Evolutionary conservation across 2,329 filamentous ascomycete genomes (phyloP), one percentile per base, ranked within the genome.

Genomic region (Metarhizium humberi): DNA sequence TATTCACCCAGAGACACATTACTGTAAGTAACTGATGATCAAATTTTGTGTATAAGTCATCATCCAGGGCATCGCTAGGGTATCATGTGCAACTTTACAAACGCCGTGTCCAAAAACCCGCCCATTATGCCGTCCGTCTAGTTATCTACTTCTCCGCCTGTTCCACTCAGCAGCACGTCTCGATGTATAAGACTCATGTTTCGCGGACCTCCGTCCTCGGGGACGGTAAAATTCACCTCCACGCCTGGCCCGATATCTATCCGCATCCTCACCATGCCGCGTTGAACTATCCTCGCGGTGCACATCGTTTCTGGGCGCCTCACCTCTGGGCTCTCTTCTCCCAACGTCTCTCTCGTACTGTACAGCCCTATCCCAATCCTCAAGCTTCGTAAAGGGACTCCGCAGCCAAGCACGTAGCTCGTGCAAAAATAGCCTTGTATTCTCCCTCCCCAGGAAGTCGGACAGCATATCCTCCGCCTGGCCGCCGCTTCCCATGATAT

Each of bases 321-420:
- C 50, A 4, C 42, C 46, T n/a, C 50, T 42, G 5, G n/a, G 6
- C 29, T 3, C 30, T 10, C 20, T 20, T 32, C 38, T 38, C 25
- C 11, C 50, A 7, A 43, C 42, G 10, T 46, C 30, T 38, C 48
- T 30, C 30, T 65, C 64, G 38, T 96, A 95, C 68, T 92, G 89
- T 14, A 92, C 88, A 59, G 84, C 75, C 18, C 79, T 74, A 72
- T 96, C 92, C 90, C 91, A 97, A 50, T 86, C 86, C 52, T 82
- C 78, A 8, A 95, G 69, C 8, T 79, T 83, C 2, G 70, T 76
- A 64, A 83, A 92, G 0, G 92, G 91, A 68, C 91, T 96, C 55
- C 90, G 78, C 61, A 97, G 70, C 84, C 89, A 97, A 11, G 84
- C 81, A 58, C 86, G 80, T 57, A 96, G 70, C 72, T 97, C 92